Evolutionary conservation across 2,329 filamentous ascomycete genomes (phyloP).

Genomic region (Apiospora hydei): DNA sequence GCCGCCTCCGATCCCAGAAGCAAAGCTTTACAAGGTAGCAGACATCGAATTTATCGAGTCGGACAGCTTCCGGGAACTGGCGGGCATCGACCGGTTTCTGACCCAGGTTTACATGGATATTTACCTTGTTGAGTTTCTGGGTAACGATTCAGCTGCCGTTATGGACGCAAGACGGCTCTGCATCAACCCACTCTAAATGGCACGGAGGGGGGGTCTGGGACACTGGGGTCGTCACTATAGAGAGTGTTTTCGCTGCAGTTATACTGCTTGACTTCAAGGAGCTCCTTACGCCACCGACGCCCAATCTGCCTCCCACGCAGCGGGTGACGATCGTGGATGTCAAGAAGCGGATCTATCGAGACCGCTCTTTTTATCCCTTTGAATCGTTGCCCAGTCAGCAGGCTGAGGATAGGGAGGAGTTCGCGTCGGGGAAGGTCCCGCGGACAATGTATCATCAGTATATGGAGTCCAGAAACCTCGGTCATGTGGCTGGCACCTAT

Average conservation of each 20-base stretch:
- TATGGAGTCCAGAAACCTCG: too few relatives aligned
- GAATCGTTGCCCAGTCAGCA: too few relatives aligned
- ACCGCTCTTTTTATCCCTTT: too few relatives aligned
- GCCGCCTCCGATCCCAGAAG: background rate
- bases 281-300: too few relatives aligned
- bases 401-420: too few relatives aligned
- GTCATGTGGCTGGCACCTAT: too few relatives aligned
- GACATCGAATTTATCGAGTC: background rate
- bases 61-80: background rate
- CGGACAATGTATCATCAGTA: too few relatives aligned
- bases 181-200: background rate
- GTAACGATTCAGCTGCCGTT: background rate
- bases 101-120: background rate
- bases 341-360: too few relatives aligned
- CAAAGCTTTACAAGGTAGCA: background rate
- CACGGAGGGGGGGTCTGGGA: background rate
- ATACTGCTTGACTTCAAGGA: background rate
- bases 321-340: too few relatives aligned
- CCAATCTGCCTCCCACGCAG: too few relatives aligned
- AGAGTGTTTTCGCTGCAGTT: background rate
- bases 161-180: background rate
- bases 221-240: background rate
- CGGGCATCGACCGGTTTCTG: background rate
- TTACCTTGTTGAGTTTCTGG: background rate
- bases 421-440: too few relatives aligned